Percentiles rank a stretch among this genome's conserved stretches.
Evolutionary conservation across 345 rosid genomes (phyloP).

Genomic region (Corchorus olitorius): DNA sequence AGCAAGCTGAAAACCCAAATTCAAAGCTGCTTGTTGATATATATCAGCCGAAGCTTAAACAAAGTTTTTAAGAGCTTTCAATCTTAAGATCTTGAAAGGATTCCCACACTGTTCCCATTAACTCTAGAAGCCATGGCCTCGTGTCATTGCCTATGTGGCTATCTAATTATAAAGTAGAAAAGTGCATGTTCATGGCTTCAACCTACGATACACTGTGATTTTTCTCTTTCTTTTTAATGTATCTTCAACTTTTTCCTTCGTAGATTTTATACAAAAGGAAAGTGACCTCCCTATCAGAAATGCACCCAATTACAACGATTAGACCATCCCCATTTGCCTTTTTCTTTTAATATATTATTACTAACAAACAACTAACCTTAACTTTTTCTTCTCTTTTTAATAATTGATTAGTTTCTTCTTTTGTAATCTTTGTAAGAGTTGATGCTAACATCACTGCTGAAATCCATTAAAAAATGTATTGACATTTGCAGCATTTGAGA

Average conservation of each 20-base stretch:
- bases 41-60: background rate
- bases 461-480: background rate
- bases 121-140: background rate
- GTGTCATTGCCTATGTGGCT: constrained; percentile 25
- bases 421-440: constrained; percentile 13
- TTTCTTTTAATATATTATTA: constrained; percentile 1
- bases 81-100: constrained; percentile 4
- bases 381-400: constrained; percentile 1
- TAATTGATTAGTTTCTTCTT: background rate
- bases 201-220: background rate
- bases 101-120: constrained; percentile 24
- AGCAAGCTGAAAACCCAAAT: background rate
- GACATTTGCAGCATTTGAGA: background rate
- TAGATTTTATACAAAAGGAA: constrained; percentile 1
- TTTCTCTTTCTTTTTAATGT: background rate
- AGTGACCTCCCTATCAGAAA: constrained; percentile 37
- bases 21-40: background rate
- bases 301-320: constrained; percentile 40
- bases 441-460: constrained; percentile 10
- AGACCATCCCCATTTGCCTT: constrained; percentile 29
- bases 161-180: constrained; percentile 19
- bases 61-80: background rate
- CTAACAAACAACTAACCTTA: constrained; percentile 27
- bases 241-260: background rate
- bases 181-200: constrained; percentile 15